These are phyloP conservation scores for Russula sp. DNA, from an alignment of 768 basidiomycete genomes.

Conservation along the genomic window DNA sequence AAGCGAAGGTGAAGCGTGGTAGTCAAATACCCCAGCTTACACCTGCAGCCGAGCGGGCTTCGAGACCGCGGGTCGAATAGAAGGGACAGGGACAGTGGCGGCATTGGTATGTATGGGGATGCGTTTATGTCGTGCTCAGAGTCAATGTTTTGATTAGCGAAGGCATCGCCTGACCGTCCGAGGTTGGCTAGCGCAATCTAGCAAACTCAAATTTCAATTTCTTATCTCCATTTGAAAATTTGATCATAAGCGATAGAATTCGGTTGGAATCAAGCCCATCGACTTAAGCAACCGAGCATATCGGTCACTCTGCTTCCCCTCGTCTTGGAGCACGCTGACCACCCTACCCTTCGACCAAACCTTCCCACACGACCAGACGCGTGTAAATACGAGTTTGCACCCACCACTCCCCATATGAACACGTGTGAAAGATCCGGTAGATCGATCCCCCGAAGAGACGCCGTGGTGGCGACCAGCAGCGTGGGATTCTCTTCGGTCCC, in stretches of 20 bases:
- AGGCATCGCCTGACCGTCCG: not conserved
- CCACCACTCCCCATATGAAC: conserved; percentile 64
- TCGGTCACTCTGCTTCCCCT: conserved; percentile 38
- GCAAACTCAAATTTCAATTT: not conserved
- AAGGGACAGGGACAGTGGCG: not conserved
- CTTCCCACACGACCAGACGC: conserved; percentile 74
- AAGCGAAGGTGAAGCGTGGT: conserved; percentile 2
- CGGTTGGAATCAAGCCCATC: not conserved
- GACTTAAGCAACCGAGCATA: conserved; percentile 17
- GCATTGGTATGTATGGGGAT: not conserved
- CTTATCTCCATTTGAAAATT: not conserved
- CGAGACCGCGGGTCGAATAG: not conserved
- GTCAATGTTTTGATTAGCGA: conserved; percentile 5
- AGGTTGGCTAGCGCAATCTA: no score
- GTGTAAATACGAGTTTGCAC: conserved; percentile 65
- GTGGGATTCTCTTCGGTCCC: conserved; percentile 50
- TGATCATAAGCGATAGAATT: not conserved
- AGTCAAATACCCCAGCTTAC: not conserved
- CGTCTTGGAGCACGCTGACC: conserved; percentile 51
- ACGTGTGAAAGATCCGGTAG: conserved; percentile 70
- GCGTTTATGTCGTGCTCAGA: not conserved
- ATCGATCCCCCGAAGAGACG: conserved; percentile 72
- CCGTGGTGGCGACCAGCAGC: conserved; percentile 65
- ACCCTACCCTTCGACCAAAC: conserved; percentile 67
- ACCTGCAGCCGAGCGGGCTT: conserved; percentile 16